Percentiles rank a stretch among this genome's conserved stretches.
These are phyloP conservation scores for Trichothecium sympodiale DNA, from an alignment of 2,329 filamentous ascomycete genomes.

Conservation along the genomic window DNA sequence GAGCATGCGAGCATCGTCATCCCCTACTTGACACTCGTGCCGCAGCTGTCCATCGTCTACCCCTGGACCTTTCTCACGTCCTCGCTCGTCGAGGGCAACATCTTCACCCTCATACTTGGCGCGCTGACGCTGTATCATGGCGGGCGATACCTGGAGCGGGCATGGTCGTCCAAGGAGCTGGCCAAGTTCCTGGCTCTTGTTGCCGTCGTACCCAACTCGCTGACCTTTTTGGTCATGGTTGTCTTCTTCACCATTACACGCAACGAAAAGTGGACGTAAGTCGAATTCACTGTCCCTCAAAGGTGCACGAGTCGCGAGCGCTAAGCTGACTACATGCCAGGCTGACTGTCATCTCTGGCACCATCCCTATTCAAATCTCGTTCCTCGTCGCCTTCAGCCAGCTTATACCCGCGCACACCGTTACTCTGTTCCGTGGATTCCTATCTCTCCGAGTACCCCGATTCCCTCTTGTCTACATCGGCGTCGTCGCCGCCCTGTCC, in stretches of 20 bases:
- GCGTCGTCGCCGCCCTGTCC: constrained; percentile 55
- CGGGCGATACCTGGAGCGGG: constrained; percentile 87
- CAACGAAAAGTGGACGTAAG: constrained; percentile 59
- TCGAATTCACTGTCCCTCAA: constrained; percentile 10
- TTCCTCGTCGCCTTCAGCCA: constrained; percentile 98
- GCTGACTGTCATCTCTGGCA: constrained; percentile 74
- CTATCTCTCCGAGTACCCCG: constrained; percentile 76
- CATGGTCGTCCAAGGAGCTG: constrained; percentile 88
- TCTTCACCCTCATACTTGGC: constrained; percentile 74
- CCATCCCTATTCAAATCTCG: constrained; percentile 77
- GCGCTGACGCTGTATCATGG: constrained; percentile 77
- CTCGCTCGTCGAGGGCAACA: constrained; percentile 83
- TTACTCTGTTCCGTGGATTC: constrained; percentile 81
- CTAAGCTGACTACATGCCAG: constrained; percentile 27
- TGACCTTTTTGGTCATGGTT: constrained; percentile 64
- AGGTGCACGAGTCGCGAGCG: background rate
- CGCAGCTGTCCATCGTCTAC: constrained; percentile 71
- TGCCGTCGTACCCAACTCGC: constrained; percentile 67
- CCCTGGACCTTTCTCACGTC: constrained; percentile 88
- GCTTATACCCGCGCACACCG: constrained; percentile 91
- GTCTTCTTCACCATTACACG: constrained; percentile 61
- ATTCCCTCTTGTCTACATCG: constrained; percentile 62
- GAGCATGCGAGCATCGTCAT: constrained; percentile 56
- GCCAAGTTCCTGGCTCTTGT: constrained; percentile 78
- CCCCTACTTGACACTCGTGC: constrained; percentile 80